Base-by-base conservation (phyloP, 2,329 filamentous ascomycete species). In the Tolypocladium nubicola region DNA sequence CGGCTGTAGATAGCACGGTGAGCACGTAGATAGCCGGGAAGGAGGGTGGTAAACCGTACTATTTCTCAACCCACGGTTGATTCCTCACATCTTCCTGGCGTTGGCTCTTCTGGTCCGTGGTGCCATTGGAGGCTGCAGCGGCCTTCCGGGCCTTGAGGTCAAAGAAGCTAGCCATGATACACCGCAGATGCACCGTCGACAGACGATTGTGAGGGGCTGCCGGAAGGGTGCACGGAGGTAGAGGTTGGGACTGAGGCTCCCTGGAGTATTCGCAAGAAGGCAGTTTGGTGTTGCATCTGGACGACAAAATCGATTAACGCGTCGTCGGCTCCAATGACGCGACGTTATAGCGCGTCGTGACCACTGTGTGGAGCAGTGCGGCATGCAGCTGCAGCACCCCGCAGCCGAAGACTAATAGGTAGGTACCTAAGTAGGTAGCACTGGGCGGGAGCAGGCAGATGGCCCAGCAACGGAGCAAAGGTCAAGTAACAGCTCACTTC, bases 21-120 rank as follows among this genome's bases (percentile, higher is more conserved):
- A 39, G n/a, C 52, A 66, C 76, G 56, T 76, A 68, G 59, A 56
- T 56, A 56, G 9, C 4, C 21, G 11, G 8, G 26, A n/a, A 41
- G 6, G 7, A 3, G 4, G 10, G 41, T 21, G 14, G 8, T 8
- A 13, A 30, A n/a, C 60, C 81, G 61, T 78, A 96, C 93, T 97
- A 97, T 89, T 97, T 97, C 78, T 97, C 94, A 56, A 97, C 93
- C 94, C 94, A 99, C 66, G 94, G 94, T 68, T 97, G 93, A 10
- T 66, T 64, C 86, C 79, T 67, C 82, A 82, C 63, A 80, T 87
- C 67, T 78, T 80, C 58, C 76, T 81, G 64, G 62, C 80, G 81
- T 60, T 85, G 80, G 56, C 79, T 73, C 73, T 93, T 96, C 56
- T 80, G 80, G 50, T 87, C 84, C 23, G 81, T 73, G 58, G 75